phyloP scores from a whole-genome alignment of 176 grass and related monocot genomes.

The Miscanthus lutarioriparius region DNA sequence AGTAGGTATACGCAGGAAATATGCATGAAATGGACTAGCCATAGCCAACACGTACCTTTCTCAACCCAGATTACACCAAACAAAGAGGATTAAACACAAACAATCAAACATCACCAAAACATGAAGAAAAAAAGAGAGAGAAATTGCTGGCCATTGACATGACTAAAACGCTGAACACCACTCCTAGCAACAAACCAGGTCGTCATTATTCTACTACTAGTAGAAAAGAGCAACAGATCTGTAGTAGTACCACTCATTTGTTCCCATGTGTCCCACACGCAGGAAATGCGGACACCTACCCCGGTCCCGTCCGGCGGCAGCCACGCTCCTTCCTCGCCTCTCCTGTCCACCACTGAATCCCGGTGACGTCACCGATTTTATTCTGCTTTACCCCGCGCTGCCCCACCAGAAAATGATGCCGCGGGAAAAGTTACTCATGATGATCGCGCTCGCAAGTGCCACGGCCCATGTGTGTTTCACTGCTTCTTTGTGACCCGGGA shows the following conservation, averaged over 20 bases:
- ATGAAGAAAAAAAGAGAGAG: not conserved
- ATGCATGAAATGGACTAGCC: not conserved
- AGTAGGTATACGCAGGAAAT: no score
- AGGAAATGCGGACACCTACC: slow-evolving; percentile 40
- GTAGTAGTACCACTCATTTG: not conserved
- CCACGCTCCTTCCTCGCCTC: not conserved
- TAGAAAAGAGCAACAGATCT: not conserved
- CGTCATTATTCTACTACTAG: not conserved
- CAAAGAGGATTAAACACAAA: not conserved
- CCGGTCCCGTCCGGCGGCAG: no score
- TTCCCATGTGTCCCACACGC: slow-evolving; percentile 8
- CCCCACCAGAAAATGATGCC: slow-evolving; percentile 40
- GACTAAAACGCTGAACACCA: no score
- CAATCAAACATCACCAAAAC: no score
- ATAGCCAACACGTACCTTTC: not conserved
- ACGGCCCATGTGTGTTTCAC: not conserved
- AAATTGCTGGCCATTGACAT: not conserved
- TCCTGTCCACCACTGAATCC: slow-evolving; percentile 1
- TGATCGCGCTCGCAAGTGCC: not conserved
- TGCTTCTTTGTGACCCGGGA: not conserved
- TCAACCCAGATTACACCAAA: not conserved
- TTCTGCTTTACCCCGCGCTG: slow-evolving; percentile 23
- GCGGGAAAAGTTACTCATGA: slow-evolving; percentile 19
- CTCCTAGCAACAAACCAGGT: not conserved
- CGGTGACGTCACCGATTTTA: slow-evolving; percentile 29